Conservation (phyloP, 257 asterid species). For the Mentha longifolia region DNA sequence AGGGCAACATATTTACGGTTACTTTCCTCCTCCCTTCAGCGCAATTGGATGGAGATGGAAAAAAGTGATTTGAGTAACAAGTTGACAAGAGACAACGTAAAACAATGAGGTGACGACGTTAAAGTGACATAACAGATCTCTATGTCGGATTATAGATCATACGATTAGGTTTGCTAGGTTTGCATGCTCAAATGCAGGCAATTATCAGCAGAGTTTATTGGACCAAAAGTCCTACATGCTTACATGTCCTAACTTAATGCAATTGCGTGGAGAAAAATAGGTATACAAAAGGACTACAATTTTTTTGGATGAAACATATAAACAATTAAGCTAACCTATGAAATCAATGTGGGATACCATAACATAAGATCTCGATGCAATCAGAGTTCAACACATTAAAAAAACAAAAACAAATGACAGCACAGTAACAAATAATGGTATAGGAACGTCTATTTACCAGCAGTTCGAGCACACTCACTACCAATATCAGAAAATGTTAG, state of each 20-base stretch:
- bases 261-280: background rate
- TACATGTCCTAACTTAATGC: background rate
- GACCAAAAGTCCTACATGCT: background rate
- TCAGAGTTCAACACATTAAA: background rate
- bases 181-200: background rate
- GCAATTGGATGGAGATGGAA: slow-evolving; percentile 71
- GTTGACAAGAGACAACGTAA: slow-evolving; percentile 12
- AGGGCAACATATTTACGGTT: slow-evolving; percentile 10
- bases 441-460: background rate
- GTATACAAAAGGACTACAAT: background rate
- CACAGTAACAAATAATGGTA: background rate
- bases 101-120: slow-evolving; percentile 8
- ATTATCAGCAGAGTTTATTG: background rate
- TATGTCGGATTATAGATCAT: slow-evolving; percentile 12
- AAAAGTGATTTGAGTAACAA: slow-evolving; percentile 21
- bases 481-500: slow-evolving; percentile 12
- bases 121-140: background rate
- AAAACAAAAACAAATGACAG: background rate
- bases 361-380: background rate
- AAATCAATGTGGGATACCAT: too few species aligned
- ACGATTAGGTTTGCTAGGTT: slow-evolving; percentile 10
- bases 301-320: background rate
- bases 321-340: background rate
- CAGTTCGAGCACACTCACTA: slow-evolving; percentile 10
- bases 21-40: slow-evolving; percentile 97